These are phyloP conservation scores for Silene latifolia DNA, from an alignment of 148 eudicot species.

Conservation along the genomic window DNA sequence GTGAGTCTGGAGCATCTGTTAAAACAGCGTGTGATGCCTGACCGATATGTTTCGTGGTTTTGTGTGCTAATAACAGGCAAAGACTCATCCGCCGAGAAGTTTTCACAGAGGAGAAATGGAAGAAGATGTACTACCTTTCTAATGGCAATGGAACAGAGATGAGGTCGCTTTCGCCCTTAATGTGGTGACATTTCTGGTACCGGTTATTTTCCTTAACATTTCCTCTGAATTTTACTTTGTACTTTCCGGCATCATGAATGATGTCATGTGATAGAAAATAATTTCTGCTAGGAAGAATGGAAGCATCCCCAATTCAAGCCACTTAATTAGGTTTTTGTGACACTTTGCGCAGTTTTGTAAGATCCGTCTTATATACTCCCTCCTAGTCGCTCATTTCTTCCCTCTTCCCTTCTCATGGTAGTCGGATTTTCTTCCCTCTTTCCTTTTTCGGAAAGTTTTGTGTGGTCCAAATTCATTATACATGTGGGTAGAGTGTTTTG, in stretches of 20 bases:
- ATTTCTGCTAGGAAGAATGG: neutral
- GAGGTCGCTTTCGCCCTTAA: constrained; percentile 81
- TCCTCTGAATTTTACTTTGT: constrained; percentile 7
- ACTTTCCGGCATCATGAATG: constrained; percentile 8
- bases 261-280: neutral
- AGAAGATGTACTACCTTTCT: constrained; percentile 77
- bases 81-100: constrained; percentile 75
- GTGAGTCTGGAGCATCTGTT: too few relatives aligned
- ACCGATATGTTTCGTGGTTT: constrained; percentile 4
- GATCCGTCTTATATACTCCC: neutral
- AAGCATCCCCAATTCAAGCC: constrained; percentile 6
- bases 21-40: neutral
- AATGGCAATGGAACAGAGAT: constrained; percentile 95
- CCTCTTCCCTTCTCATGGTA: too few relatives aligned
- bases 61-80: constrained; percentile 54
- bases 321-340: neutral
- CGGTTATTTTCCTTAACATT: neutral
- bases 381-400: too few relatives aligned
- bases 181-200: constrained; percentile 44
- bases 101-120: constrained; percentile 92
- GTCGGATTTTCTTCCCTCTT: too few relatives aligned
- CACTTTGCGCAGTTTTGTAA: neutral
- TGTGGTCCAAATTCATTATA: too few relatives aligned
- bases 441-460: too few relatives aligned
- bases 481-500: too few relatives aligned